These are phyloP conservation scores for Kodamaea sp. DNA, from an alignment of 1,139 yeast genomes.

Conservation along the genomic window DNA sequence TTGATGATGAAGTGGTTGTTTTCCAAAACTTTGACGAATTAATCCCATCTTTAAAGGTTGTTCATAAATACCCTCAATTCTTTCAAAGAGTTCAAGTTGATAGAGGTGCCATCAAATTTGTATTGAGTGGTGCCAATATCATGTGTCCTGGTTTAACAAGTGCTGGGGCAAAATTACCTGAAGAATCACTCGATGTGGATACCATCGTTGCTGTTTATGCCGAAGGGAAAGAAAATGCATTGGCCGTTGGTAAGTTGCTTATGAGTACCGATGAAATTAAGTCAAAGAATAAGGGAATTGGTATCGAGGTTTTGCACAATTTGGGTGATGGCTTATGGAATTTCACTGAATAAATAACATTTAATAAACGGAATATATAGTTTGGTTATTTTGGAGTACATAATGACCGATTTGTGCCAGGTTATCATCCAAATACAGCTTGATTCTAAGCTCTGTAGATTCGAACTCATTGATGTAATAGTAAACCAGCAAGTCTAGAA, in stretches of 20 bases:
- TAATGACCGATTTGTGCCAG: constrained; percentile 34
- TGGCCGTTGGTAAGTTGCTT: constrained; percentile 81
- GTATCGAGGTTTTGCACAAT: constrained; percentile 80
- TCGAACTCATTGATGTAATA: constrained; percentile 19
- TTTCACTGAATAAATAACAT: constrained; percentile 35
- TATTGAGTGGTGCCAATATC: constrained; percentile 88
- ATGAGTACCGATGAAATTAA: constrained; percentile 93
- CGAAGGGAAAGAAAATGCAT: constrained; percentile 87
- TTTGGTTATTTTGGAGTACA: constrained; percentile 27
- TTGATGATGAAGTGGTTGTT: constrained; percentile 70
- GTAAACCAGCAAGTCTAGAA: constrained; percentile 20
- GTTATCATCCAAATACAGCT: constrained; percentile 28
- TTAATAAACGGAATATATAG: constrained; percentile 12
- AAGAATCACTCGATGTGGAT: constrained; percentile 58
- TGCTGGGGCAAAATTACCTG: constrained; percentile 83
- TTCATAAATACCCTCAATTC: constrained; percentile 77
- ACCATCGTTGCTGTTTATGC: constrained; percentile 80
- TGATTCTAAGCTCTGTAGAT: constrained; percentile 9
- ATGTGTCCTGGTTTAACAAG: constrained; percentile 98
- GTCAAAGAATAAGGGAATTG: constrained; percentile 80
- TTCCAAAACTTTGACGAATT: constrained; percentile 84
- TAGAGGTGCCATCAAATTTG: constrained; percentile 94
- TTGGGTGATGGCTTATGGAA: constrained; percentile 90
- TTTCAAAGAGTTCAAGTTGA: constrained; percentile 91
- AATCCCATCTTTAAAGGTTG: constrained; percentile 71